Evolutionary conservation across 2,329 filamentous ascomycete genomes (phyloP), one percentile per base, ranked within the genome.

Genomic region (Fusarium liriodendri): DNA sequence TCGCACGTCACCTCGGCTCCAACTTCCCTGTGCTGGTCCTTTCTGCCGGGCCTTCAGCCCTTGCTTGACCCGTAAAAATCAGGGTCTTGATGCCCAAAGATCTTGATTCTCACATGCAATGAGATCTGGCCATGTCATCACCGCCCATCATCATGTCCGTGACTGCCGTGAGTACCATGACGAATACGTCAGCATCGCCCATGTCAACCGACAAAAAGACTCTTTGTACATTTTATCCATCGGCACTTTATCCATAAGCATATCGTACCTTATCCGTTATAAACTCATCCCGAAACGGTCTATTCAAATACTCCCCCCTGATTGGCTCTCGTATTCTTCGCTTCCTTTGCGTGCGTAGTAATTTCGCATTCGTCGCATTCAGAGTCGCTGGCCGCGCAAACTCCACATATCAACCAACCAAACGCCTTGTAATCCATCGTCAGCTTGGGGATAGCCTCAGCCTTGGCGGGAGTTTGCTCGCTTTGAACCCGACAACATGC

Each of bases 351-450:
- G 27, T 32, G 50, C 18, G 50, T 54, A 54, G 50, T 32, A 54
- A 65, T 38, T 57, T 77, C 73, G 75, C 55, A 65, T 76, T 78
- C 69, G 32, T 74, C 71, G 69, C 50, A 57, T 54, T 74, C 61
- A 55, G 6, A 57, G 8, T 11, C 29, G n/a, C 11, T 22, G 16
- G 64, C 58, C 58, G 27, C 54, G 59, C 37, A 64, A 64, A 62
- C 35, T 35, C 50, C 16, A 29, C 37, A 27, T 9, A 2, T 25
- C 16, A 29, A 20, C 68, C 71, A 69, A 66, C 61, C 71, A 74
- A 74, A 8, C 33, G 13, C n/a, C 32, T 62, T 50, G 16, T 40
- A 52, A 55, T 61, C 35, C 22, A 20, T 29, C 16, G n/a, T 25
- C 42, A 20, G n/a, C 27, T 32, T 18, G 22, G 20, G 29, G 42